Conservation (phyloP, 768 basidiomycete genomes). For the Cystobasidium onofrii region DNA sequence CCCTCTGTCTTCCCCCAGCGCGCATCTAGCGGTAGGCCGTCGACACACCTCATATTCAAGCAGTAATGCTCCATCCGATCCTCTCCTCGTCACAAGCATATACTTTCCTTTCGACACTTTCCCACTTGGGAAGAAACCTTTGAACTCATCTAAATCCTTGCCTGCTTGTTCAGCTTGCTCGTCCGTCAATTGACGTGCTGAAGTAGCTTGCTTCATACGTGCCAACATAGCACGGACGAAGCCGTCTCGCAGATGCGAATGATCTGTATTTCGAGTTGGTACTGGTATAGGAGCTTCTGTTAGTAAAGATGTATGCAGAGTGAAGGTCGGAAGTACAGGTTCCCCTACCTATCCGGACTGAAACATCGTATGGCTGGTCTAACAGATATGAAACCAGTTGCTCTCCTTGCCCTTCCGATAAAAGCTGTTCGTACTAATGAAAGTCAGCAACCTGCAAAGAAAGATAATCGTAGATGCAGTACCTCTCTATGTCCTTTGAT, state of each 20-base stretch:
- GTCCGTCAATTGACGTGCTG: slow-evolving; percentile 38
- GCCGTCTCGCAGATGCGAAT: slow-evolving; percentile 48
- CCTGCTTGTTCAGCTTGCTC: slow-evolving; percentile 38
- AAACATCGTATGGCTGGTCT: slow-evolving; percentile 10
- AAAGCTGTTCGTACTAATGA: neutral
- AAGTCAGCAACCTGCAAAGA: neutral
- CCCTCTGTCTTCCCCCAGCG: neutral
- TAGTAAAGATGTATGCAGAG: neutral
- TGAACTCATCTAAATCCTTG: slow-evolving; percentile 1
- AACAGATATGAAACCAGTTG: neutral
- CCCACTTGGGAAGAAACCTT: slow-evolving; percentile 28
- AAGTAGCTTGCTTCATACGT: slow-evolving; percentile 45
- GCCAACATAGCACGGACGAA: slow-evolving; percentile 47
- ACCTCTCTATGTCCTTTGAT: slow-evolving; percentile 37
- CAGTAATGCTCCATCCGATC: slow-evolving; percentile 7
- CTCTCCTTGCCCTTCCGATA: slow-evolving; percentile 1
- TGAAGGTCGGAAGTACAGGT: neutral
- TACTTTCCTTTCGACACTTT: slow-evolving; percentile 25
- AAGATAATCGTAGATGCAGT: slow-evolving; percentile 43
- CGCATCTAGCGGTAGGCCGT: neutral
- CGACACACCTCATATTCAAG: slow-evolving; percentile 21
- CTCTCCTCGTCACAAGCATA: slow-evolving; percentile 11
- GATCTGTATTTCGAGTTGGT: slow-evolving; percentile 47
- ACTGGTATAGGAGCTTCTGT: slow-evolving; percentile 39
- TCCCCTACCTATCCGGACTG: slow-evolving; percentile 17